Percentiles rank a stretch among this genome's conserved stretches.
Evolutionary conservation across 805 yeast genomes (phyloP).

Genomic region (Metschnikowia cerradonensis): DNA sequence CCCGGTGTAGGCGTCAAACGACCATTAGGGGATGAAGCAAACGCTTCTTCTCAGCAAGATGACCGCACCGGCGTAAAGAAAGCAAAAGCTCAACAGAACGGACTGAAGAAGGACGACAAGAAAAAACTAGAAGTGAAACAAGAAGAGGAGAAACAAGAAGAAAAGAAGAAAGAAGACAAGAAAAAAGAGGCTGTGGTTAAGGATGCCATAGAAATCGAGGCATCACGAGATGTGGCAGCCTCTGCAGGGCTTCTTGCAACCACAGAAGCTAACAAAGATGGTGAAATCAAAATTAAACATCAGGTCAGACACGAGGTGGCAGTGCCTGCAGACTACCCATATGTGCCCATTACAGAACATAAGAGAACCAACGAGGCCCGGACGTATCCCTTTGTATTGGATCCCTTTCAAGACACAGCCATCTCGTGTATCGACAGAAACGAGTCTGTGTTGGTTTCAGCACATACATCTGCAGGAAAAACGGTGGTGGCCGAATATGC

Average conservation of each 20-base stretch:
- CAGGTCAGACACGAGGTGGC: constrained; percentile 98
- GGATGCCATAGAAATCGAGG: constrained; percentile 84
- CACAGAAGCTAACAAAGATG: constrained; percentile 22
- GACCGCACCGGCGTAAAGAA: not conserved
- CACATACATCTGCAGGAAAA: constrained; percentile 97
- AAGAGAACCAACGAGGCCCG: constrained; percentile 76
- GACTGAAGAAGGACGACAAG: not conserved
- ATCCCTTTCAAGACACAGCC: constrained; percentile 97
- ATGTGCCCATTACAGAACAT: constrained; percentile 85
- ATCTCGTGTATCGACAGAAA: constrained; percentile 92
- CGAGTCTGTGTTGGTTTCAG: constrained; percentile 94
- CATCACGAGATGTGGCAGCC: constrained; percentile 82
- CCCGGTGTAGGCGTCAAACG: not conserved
- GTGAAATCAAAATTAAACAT: constrained; percentile 66
- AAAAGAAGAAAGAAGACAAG: constrained; percentile 19
- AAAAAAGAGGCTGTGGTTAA: constrained; percentile 71
- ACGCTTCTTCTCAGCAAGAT: not conserved
- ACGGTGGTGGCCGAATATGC: constrained; percentile 97
- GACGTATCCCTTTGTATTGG: constrained; percentile 85
- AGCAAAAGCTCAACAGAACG: not conserved
- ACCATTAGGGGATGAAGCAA: not conserved
- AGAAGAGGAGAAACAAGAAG: constrained; percentile 29
- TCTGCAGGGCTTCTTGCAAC: constrained; percentile 61
- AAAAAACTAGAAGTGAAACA: constrained; percentile 31
- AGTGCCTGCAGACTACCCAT: constrained; percentile 85